Conservation (phyloP, 768 basidiomycete species). For the Cyclocybe aegerita region DNA sequence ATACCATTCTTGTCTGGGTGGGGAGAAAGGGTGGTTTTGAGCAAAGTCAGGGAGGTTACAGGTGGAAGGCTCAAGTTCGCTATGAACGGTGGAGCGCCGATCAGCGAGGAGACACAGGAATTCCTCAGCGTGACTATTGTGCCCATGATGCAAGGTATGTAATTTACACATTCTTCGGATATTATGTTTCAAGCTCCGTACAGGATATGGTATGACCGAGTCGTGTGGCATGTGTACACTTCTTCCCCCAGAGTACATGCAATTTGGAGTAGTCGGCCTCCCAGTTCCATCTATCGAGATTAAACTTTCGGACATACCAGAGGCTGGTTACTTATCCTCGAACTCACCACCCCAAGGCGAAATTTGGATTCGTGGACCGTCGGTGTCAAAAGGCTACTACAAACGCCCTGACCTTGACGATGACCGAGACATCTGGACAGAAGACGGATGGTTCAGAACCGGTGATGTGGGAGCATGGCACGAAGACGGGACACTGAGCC, state of each 20-base stretch:
- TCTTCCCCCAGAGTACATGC: conserved; percentile 71
- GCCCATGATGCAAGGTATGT: conserved; percentile 71
- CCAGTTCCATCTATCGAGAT: conserved; percentile 80
- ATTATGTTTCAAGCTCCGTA: neutral
- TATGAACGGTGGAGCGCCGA: conserved; percentile 75
- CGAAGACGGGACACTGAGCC: conserved; percentile 74
- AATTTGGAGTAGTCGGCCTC: conserved; percentile 67
- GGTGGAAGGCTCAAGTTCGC: conserved; percentile 77
- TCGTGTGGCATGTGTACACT: conserved; percentile 79
- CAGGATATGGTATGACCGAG: conserved; percentile 90
- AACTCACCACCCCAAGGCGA: conserved; percentile 78
- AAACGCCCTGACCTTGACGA: conserved; percentile 82
- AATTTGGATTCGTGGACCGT: conserved; percentile 77
- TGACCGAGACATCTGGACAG: conserved; percentile 73
- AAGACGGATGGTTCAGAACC: conserved; percentile 87
- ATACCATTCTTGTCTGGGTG: conserved; percentile 57
- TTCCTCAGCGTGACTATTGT: conserved; percentile 74
- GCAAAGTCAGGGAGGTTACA: conserved; percentile 65
- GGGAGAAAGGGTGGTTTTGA: conserved; percentile 70
- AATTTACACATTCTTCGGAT: neutral
- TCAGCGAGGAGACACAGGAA: conserved; percentile 79
- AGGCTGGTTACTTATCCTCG: conserved; percentile 73
- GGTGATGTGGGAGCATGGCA: conserved; percentile 93
- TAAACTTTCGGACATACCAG: conserved; percentile 74
- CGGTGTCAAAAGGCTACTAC: conserved; percentile 81